These are phyloP conservation scores for Cyclaneusma minus DNA, from an alignment of 2,329 filamentous ascomycete genomes.

Conservation along the genomic window DNA sequence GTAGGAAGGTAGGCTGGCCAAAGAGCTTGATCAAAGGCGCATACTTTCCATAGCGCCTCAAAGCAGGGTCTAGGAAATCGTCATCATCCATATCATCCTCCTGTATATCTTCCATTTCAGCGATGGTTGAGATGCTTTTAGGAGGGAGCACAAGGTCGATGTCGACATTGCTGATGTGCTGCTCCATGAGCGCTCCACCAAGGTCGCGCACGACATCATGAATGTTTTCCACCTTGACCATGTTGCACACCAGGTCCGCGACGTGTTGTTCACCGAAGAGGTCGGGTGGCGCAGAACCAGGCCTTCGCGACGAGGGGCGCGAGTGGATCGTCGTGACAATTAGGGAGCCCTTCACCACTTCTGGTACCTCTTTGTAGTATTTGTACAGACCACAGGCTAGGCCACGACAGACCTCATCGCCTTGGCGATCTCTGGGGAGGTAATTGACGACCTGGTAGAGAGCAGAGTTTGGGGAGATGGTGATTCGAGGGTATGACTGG, in stretches of 20 bases:
- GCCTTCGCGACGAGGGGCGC: conserved; percentile 34
- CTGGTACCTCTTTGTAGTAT: conserved; percentile 80
- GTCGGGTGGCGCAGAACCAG: conserved; percentile 42
- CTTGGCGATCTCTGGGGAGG: conserved; percentile 85
- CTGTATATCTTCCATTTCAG: conserved; percentile 43
- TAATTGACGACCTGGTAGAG: conserved; percentile 83
- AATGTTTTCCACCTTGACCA: conserved; percentile 68
- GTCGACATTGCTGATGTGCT: conserved; percentile 73
- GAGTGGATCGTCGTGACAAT: conserved; percentile 27
- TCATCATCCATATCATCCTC: conserved; percentile 47
- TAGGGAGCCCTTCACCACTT: conserved; percentile 58
- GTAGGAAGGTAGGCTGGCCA: conserved; percentile 73
- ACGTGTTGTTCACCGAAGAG: conserved; percentile 89
- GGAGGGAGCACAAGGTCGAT: conserved; percentile 74
- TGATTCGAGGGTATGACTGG: conserved; percentile 78
- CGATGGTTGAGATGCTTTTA: conserved; percentile 53
- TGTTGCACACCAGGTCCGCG: conserved; percentile 72
- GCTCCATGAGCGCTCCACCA: conserved; percentile 61
- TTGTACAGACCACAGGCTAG: conserved; percentile 87
- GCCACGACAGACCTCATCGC: conserved; percentile 81
- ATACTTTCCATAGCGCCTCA: conserved; percentile 63
- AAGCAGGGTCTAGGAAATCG: conserved; percentile 45
- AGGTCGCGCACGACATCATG: conserved; percentile 58
- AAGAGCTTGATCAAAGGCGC: conserved; percentile 62
- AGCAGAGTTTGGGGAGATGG: conserved; percentile 81